These are phyloP conservation scores for Trypanosoma theileri DNA, from an alignment of 208 protist genomes.

Conservation along the genomic window DNA sequence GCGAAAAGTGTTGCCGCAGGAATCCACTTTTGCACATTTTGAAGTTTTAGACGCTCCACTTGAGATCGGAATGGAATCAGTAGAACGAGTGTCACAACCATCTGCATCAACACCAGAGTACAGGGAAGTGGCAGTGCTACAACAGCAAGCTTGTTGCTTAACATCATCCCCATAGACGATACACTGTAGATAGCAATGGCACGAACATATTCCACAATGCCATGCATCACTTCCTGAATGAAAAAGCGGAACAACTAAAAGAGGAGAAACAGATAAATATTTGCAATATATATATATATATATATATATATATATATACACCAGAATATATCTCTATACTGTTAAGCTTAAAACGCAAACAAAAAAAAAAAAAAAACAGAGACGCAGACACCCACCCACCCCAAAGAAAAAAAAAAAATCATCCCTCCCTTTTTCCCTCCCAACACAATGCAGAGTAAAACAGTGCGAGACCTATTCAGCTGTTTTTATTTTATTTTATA, in stretches of 20 bases:
- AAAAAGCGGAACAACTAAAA: not conserved
- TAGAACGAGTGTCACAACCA: slow-evolving; percentile 31
- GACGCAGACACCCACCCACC: too few species aligned
- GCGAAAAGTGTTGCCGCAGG: slow-evolving; percentile 38
- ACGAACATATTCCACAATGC: not conserved
- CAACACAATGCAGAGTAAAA: not conserved
- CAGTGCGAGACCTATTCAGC: not conserved
- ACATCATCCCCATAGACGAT: slow-evolving; percentile 40
- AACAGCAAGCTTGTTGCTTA: slow-evolving; percentile 40
- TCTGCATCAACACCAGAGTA: slow-evolving; percentile 36
- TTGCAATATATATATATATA: too few species aligned
- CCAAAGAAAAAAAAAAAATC: too few species aligned
- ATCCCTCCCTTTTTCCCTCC: too few species aligned
- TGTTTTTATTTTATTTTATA: not conserved
- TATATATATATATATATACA: too few species aligned
- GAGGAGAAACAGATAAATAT: too few species aligned
- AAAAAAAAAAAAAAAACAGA: too few species aligned
- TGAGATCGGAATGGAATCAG: slow-evolving; percentile 21
- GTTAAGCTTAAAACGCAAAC: too few species aligned
- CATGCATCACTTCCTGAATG: not conserved
- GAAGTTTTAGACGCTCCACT: slow-evolving; percentile 10
- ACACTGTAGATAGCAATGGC: slow-evolving; percentile 13
- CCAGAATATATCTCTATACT: too few species aligned
- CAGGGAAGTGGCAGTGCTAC: slow-evolving; percentile 28
- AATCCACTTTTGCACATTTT: slow-evolving; percentile 22